Base-by-base conservation (phyloP, 495 filamentous ascomycete genomes). In the Penicillium samsonianum region DNA sequence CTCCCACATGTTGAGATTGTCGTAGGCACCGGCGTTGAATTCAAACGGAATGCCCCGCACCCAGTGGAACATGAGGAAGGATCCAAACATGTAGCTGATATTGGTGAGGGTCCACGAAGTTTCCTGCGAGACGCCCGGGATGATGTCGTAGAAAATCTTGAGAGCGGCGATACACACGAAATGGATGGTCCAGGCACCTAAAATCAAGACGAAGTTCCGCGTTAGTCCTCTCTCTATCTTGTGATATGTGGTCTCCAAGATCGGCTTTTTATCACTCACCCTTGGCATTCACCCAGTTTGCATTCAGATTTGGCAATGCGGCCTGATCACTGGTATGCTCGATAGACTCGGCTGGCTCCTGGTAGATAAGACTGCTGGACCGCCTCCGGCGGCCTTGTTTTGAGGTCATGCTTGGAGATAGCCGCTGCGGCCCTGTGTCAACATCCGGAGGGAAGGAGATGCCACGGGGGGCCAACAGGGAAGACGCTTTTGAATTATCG, bases 1-100 rank as follows among this genome's bases (percentile, higher is more conserved):
- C 79, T 98, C 94, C 94, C 94, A 98, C 92, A 98, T 96, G 77
- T 97, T 98, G 62, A 98, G 82, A 70, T 98, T 97, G 75, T 98
- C 94, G 79, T 96, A 98, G 57, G 94, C 94, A 48, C 94, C 94
- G n/a, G 91, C 87, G 71, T 98, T 97, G 82, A 98, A 98, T 68
- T 98, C 94, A 75, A 98, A 98, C 16, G 94, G 94, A 50, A 98
- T 91, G 69, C 94, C 94, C 68, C 92, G 91, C 65, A 98, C 94
- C 80, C 87, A 96, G 78, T 98, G 94, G 73, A 98, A 98, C 94
- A 98, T 98, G 69, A 98, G 83, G 75, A 96, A 98, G 17, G 94
- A 96, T 70, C 90, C 93, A 75, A 92, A 86, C 92, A 97, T 98
- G 81, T 98, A 98, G 53, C 91, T 89, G 74, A 97, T 95, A 79